phyloP scores from a whole-genome alignment of 2,329 filamentous ascomycete genomes.

The Trichocomaceae sp. region DNA sequence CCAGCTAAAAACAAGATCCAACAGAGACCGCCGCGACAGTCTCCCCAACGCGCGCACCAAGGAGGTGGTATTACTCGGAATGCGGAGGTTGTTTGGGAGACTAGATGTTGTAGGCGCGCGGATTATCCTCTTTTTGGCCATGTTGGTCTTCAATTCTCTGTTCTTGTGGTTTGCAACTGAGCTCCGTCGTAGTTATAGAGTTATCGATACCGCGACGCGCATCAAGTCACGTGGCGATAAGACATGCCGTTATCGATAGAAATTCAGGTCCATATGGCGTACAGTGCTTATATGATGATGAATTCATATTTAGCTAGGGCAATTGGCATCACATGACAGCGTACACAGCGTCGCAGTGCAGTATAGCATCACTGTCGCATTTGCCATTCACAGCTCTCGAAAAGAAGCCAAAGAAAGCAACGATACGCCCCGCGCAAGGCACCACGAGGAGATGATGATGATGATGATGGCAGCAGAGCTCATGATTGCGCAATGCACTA shows the following conservation, averaged over 20 bases:
- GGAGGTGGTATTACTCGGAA: slow-evolving; percentile 58
- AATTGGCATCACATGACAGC: too few species aligned
- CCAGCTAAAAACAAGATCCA: slow-evolving; percentile 71
- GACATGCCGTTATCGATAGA: not conserved
- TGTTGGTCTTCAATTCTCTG: slow-evolving; percentile 7
- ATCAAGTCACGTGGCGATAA: slow-evolving; percentile 6
- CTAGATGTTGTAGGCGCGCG: slow-evolving; percentile 62
- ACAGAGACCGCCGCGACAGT: slow-evolving; percentile 64
- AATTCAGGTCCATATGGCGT: too few species aligned
- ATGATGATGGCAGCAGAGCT: not conserved
- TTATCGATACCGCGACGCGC: not conserved
- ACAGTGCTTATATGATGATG: too few species aligned
- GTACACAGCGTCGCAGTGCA: too few species aligned
- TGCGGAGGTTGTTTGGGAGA: slow-evolving; percentile 63
- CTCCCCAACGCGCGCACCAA: slow-evolving; percentile 62
- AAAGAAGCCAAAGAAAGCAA: not conserved
- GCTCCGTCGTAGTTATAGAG: too few species aligned
- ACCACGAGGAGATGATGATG: not conserved
- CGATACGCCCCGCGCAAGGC: not conserved
- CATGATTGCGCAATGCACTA: not conserved
- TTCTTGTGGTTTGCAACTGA: not conserved
- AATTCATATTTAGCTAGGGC: too few species aligned
- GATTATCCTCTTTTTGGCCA: slow-evolving; percentile 29
- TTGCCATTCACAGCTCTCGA: not conserved
- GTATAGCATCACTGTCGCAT: too few species aligned